phyloP scores from a whole-genome alignment of 139 green algal species.

The Ettlia oleoabundans region DNA sequence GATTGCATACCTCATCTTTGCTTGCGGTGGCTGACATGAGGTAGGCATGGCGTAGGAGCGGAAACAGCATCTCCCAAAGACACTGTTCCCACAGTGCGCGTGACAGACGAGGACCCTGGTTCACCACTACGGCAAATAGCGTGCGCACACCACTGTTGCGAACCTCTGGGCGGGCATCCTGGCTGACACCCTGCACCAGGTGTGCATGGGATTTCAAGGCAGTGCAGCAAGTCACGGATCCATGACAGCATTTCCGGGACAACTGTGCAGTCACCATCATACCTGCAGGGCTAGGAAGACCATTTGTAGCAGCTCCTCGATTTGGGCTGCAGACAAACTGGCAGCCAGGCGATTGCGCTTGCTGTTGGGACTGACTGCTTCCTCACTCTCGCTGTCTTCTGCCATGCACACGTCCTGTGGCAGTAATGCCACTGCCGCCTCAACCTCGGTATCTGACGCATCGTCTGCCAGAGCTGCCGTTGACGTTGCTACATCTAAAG shows the following conservation, averaged over 20 bases:
- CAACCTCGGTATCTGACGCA: slow-evolving; percentile 28
- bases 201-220: neutral
- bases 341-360: neutral
- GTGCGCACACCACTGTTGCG: slow-evolving; percentile 88
- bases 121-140: slow-evolving; percentile 82
- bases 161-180: slow-evolving; percentile 70
- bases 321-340: slow-evolving; percentile 26
- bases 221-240: neutral
- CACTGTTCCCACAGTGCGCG: slow-evolving; percentile 67
- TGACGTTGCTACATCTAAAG: neutral
- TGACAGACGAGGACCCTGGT: slow-evolving; percentile 71
- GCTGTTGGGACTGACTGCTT: slow-evolving; percentile 7
- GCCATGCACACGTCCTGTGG: neutral
- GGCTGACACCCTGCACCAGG: slow-evolving; percentile 11
- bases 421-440: slow-evolving; percentile 8
- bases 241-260: too few relatives aligned
- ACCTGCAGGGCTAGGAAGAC: slow-evolving; percentile 59
- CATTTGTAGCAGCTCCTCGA: slow-evolving; percentile 59
- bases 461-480: slow-evolving; percentile 1
- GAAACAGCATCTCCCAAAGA: slow-evolving; percentile 86
- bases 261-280: neutral
- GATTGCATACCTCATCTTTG: slow-evolving; percentile 51
- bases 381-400: slow-evolving; percentile 9
- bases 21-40: slow-evolving; percentile 68
- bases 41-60: slow-evolving; percentile 75